Base-by-base conservation (phyloP, 495 filamentous ascomycete genomes). In the Aspergillus hancockii region DNA sequence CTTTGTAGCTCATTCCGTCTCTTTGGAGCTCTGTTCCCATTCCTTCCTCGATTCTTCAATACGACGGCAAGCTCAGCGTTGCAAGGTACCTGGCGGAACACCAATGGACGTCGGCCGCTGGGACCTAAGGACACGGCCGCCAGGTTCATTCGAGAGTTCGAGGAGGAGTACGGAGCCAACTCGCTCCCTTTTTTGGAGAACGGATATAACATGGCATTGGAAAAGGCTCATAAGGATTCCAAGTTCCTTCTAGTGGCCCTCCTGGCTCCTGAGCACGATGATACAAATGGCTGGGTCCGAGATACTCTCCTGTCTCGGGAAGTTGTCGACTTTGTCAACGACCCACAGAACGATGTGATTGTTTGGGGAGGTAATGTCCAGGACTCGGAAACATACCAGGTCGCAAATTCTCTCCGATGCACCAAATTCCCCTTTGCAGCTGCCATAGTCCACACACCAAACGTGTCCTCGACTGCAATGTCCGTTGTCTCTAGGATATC, bases 351-450 rank as follows among this genome's bases (percentile, higher is more conserved):
- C 67, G 88, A 90, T 61, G 82, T 97, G 41, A 76, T 97, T 3
- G 68, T 98, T 4, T 98, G 94, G 94, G 91, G 85, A 19, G 94
- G 95, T 19, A 95, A 88, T 59, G 88, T 98, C 1, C 85, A 89
- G 61, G 94, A 98, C 66, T 86, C 91, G 5, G 94, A 98, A 71
- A 89, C 92, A 6, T 97, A 96, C 69, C 92, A 97, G 70, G 91
- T 97, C 23, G 83, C 92, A 32, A 84, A 82, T 32, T 88, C 90
- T 30, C 84, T 98, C 55, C 85, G 85, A 63, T 91, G 88, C 70
- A 93, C 88, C 63, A 94, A 94, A 66, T 97, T 92, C 67, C 94
- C 94, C 5, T 97, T 93, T 69, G 87, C 89, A 0, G 91, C 87
- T 31, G 76, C 97, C 0, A 85, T 96, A 25, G 89, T 88, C 28